Base-by-base conservation (phyloP, 1,284 basidiomycete species). In the Pterulicium gracile region DNA sequence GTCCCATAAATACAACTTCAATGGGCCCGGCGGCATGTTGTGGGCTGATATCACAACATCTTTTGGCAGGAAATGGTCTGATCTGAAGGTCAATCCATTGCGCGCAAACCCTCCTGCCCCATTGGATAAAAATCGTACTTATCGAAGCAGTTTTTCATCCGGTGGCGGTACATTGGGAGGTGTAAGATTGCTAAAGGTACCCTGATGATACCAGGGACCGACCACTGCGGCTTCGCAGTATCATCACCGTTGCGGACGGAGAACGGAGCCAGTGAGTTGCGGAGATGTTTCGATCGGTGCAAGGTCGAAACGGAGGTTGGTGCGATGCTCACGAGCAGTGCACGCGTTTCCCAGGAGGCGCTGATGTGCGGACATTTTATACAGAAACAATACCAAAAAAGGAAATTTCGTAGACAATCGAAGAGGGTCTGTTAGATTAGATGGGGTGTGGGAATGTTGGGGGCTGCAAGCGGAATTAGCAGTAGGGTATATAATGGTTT, bases 401-500 rank as follows among this genome's bases (percentile, higher is more conserved):
- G 7, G 27, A 7, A 7, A n/a, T 32, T 32, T 32, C 27, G 7
- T 32, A 7, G 10, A 10, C 10, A 32, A 32, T n/a, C 10, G 27
- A 32, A 32, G 27, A 32, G 10, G 10, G 7, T 10, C 10, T 10
- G 7, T 32, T 32, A 32, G 27, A 32, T 32, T 32, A 32, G 27
- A 32, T 32, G n/a, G 27, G 27, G 45, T 58, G 60, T 60, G 58
- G 50, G 59, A 62, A 62, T 49, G 59, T 62, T 61, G 58, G 59
- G 60, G 60, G 21, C 42, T 1, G n/a, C 22, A 44, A 43, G 41
- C 32, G 52, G 51, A 51, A 53, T 60, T 21, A 46, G 39, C 14
- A n/a, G 57, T 56, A 52, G 51, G 51, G 52, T 22, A 50, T 43
- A 41, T 23, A 44, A 52, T 55, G 52, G 54, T 52, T 54, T 52